Base-by-base conservation (phyloP, 2,329 filamentous ascomycete genomes). In the Apiospora aurea region DNA sequence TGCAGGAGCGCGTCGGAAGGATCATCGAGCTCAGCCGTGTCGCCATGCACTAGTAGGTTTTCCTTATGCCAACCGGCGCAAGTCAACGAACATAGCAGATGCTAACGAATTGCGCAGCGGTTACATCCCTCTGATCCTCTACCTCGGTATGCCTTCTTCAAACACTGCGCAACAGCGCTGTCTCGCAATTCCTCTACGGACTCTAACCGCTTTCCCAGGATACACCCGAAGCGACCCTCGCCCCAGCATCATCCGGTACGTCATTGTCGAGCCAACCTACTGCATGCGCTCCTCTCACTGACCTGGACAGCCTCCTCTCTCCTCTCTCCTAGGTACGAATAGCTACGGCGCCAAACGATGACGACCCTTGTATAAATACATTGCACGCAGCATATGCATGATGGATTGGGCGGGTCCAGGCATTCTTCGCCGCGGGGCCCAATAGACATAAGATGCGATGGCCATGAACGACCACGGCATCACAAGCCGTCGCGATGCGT, bases 101-200 rank as follows among this genome's bases (percentile, higher is more conserved):
- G 75, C 83, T 87, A 76, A 88, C 80, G 69, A 70, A 43, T 64
- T 64, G 57, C 70, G 70, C 78, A 97, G 94, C 88, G 96, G 96
- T 83, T 99, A 98, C 85, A 90, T 99, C 72, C 96, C 96, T 78
- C 85, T 99, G 83, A 97, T 99, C 82, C 89, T 99, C 83, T 99
- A 98, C 84, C 92, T 99, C 79, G 96, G 94, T 96, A 91, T 79
- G 85, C 75, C 73, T 70, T 57, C 69, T 41, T 70, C 70, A 11
- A 70, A 66, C 18, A 13, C 47, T 18, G n/a, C 24, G 46, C 47
- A 18, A 21, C 29, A 21, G 6, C 21, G 6, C 8, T 38, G 26
- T 38, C 29, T 18, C 53, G 2, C 29, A n/a, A 13, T 69, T 24
- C 21, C 44, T 24, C 16, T 18, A n/a, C 44, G 16, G 26, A 46